Percentiles rank a stretch among this genome's conserved stretches.
Conservation (phyloP, 2,329 filamentous ascomycete genomes). For the Microthyrium microscopicum region DNA sequence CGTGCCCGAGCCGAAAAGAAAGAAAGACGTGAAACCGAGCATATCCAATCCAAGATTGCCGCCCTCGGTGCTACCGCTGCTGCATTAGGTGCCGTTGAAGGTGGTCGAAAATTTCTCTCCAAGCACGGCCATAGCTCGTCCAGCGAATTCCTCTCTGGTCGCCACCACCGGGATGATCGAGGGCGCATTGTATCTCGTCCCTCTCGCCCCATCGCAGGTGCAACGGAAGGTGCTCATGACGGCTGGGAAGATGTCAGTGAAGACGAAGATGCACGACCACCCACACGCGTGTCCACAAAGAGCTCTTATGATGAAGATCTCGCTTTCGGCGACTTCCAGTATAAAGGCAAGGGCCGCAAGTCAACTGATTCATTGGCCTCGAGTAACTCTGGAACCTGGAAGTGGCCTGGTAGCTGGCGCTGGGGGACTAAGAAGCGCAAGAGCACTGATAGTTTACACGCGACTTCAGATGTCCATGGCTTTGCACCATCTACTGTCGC, state of each 20-base stretch:
- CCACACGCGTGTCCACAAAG: constrained; percentile 8
- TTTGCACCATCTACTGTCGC: constrained; percentile 22
- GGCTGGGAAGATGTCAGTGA: constrained; percentile 22
- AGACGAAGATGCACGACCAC: constrained; percentile 5
- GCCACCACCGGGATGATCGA: constrained; percentile 11
- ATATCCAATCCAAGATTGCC: constrained; percentile 27
- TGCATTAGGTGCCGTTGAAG: constrained; percentile 28
- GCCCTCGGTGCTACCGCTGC: constrained; percentile 32
- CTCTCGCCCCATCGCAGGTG: constrained; percentile 13
- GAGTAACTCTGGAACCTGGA: constrained; percentile 35
- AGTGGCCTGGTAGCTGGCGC: constrained; percentile 46
- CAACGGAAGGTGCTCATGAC: constrained; percentile 36
- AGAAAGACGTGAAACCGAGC: constrained; percentile 17
- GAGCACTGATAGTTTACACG: constrained; percentile 5
- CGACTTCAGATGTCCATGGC: not conserved
- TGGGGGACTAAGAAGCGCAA: constrained; percentile 34
- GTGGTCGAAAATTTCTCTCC: constrained; percentile 10
- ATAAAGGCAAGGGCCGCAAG: constrained; percentile 20
- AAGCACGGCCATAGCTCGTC: constrained; percentile 15
- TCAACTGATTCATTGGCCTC: constrained; percentile 37
- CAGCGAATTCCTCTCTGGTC: constrained; percentile 19
- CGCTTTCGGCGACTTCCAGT: constrained; percentile 41
- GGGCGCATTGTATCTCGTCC: constrained; percentile 11
- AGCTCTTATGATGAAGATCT: constrained; percentile 34
- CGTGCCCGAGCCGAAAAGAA: constrained; percentile 8